Base-by-base conservation (phyloP, 2,329 filamentous ascomycete genomes). In the Colletotrichum liaoningense region DNA sequence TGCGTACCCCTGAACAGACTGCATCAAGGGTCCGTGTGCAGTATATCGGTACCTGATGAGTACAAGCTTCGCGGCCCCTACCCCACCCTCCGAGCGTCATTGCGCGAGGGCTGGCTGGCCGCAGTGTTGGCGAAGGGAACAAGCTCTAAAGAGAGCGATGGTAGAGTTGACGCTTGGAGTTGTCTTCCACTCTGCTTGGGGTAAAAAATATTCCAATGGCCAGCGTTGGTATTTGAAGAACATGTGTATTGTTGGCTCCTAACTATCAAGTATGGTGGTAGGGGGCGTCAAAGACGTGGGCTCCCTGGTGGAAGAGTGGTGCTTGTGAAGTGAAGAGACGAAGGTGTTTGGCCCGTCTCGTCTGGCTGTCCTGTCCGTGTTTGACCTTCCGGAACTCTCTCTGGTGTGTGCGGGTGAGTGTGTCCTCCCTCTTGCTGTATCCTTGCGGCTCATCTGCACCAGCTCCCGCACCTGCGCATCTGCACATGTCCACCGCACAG, bases 81-180 rank as follows among this genome's bases (percentile, higher is more conserved):
- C 67, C 70, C 70, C 70, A 38, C 70, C 35, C n/a, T 46, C 65
- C 38, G 16, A 70, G 70, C 70, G 70, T 73, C 66, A 65, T 73
- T 60, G 67, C 35, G 57, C 26, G 33, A 30, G 54, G 33, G 22
- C 26, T 14, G 19, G 33, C n/a, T 14, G 11, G 30, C 19, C 3
- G 33, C n/a, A 42, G 22, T 7, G 14, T n/a, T 26, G 33, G 24
- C 33, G 63, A 55, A 42, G 33, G 46, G 57, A 16, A 22, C 19
- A 49, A 14, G 11, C 19, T 22, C 33, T 26, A 42, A 26, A 46
- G 30, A 46, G 33, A 19, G 9, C 9, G 46, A 22, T 28, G 46
- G 33, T 63, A 46, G 24, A 42, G 57, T 46, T 55, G 42, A 62
- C 65, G 42, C 56, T 68, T 62, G 11, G 65, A n/a, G 30, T 24